Conservation (phyloP, 106 monocot species). For the Agapanthus africanus region DNA sequence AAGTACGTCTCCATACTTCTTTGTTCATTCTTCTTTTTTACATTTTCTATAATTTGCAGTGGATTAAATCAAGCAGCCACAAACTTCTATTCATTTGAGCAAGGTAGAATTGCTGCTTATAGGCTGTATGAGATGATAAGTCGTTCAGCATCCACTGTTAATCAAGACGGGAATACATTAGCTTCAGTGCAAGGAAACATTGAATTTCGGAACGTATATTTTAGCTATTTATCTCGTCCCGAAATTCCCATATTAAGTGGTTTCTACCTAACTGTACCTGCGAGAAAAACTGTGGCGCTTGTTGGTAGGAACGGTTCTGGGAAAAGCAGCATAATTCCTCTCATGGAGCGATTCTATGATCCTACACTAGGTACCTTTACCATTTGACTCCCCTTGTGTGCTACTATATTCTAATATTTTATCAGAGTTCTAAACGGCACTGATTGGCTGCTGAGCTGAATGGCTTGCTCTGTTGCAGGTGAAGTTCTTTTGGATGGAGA, state of each 20-base stretch:
- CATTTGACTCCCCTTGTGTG: neutral
- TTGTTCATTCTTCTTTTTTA: neutral
- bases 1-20: neutral
- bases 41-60: conserved; percentile 27
- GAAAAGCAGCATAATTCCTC: conserved; percentile 99
- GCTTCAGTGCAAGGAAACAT: conserved; percentile 87
- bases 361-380: conserved; percentile 76
- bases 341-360: conserved; percentile 99
- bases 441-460: conserved; percentile 5
- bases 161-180: conserved; percentile 77
- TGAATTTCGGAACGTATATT: conserved; percentile 96
- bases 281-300: conserved; percentile 97
- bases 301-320: conserved; percentile 99
- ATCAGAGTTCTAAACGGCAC: neutral
- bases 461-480: conserved; percentile 40
- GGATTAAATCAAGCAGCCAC: conserved; percentile 99
- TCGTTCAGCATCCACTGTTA: conserved; percentile 77
- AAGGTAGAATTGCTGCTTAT: conserved; percentile 98
- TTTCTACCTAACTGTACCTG: conserved; percentile 91
- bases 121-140: conserved; percentile 99
- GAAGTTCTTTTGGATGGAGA: conserved; percentile 98
- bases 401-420: neutral
- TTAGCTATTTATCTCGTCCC: conserved; percentile 96
- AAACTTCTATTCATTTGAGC: conserved; percentile 99
- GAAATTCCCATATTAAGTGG: conserved; percentile 98